Conservation (phyloP, 2,329 filamentous ascomycete genomes). For the Neonectria coccinea region DNA sequence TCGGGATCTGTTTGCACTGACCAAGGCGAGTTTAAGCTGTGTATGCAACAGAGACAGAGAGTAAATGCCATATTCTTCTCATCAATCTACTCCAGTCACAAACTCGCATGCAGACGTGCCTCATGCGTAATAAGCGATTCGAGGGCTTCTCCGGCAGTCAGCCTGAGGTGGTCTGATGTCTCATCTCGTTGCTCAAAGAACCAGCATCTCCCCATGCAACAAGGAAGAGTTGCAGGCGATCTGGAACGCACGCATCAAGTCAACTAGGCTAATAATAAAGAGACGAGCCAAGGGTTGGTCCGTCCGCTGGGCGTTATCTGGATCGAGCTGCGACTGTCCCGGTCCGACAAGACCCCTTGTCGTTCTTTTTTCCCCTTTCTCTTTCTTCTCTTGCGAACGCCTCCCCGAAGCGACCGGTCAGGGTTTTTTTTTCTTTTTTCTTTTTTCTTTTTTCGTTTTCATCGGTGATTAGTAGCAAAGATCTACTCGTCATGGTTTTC, state of each 20-base stretch:
- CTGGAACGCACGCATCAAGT: slow-evolving; percentile 2
- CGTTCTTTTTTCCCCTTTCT: neutral
- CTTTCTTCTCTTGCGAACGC: neutral
- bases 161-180: slow-evolving; percentile 13
- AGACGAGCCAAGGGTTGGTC: neutral
- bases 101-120: neutral
- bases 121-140: slow-evolving; percentile 12
- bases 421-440: too few relatives aligned
- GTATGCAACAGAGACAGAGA: too few relatives aligned
- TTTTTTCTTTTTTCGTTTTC: neutral
- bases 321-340: neutral
- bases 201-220: slow-evolving; percentile 5
- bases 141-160: slow-evolving; percentile 5
- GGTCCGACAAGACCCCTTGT: neutral
- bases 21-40: too few relatives aligned
- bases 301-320: neutral
- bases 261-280: neutral
- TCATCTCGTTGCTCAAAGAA: neutral
- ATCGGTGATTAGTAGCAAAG: neutral
- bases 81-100: neutral
- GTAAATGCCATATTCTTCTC: too few relatives aligned
- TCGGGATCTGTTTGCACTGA: too few relatives aligned
- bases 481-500: too few relatives aligned
- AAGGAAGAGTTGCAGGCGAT: neutral
- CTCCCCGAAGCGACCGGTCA: neutral